These are phyloP conservation scores for Strobilomyces confusus DNA, from an alignment of 768 basidiomycete genomes.

Conservation along the genomic window DNA sequence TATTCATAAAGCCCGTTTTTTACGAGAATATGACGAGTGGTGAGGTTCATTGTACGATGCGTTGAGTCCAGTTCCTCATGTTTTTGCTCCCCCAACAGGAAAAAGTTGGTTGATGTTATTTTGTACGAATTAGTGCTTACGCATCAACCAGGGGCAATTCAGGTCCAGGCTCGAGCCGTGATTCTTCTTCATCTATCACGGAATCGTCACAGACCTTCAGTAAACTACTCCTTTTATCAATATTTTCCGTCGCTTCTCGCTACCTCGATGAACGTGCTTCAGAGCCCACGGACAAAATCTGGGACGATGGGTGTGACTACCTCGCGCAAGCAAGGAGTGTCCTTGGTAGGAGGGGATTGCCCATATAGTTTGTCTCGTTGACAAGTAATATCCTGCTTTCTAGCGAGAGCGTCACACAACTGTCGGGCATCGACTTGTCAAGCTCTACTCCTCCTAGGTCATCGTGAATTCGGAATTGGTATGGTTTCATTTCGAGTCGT, in stretches of 20 bases:
- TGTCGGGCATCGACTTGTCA: constrained; percentile 77
- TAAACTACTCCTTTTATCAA: constrained; percentile 68
- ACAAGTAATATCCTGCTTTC: constrained; percentile 9
- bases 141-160: constrained; percentile 32
- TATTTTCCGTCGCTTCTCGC: constrained; percentile 79
- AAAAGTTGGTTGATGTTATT: constrained; percentile 17
- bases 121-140: constrained; percentile 9
- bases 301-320: constrained; percentile 66
- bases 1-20: constrained; percentile 67
- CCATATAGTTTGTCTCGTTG: not conserved
- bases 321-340: constrained; percentile 58
- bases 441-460: constrained; percentile 71
- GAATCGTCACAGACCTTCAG: constrained; percentile 63
- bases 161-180: constrained; percentile 21
- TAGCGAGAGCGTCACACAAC: constrained; percentile 62
- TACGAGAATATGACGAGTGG: constrained; percentile 58
- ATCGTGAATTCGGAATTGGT: constrained; percentile 84
- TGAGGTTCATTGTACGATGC: constrained; percentile 22
- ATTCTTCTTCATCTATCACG: constrained; percentile 20
- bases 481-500: constrained; percentile 21
- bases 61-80: constrained; percentile 3
- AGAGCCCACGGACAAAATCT: constrained; percentile 54
- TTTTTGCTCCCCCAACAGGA: constrained; percentile 17
- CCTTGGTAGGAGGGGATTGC: constrained; percentile 45
- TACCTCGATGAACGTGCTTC: constrained; percentile 51